phyloP scores from a whole-genome alignment of 1,284 basidiomycete genomes.

The Flammula alnicola region DNA sequence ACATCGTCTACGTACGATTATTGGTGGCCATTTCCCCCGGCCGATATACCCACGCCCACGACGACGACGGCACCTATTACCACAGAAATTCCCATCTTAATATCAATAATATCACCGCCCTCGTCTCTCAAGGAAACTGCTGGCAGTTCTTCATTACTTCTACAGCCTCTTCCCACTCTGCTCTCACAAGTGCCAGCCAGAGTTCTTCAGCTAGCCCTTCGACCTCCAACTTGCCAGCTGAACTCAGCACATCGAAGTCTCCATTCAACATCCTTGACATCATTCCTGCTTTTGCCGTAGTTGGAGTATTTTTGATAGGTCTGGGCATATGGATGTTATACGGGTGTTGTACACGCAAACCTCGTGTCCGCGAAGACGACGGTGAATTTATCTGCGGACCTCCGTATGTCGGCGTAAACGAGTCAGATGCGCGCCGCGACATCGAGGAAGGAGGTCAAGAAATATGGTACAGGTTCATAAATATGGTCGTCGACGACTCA shows the following conservation, averaged over 20 bases:
- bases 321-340: conserved; percentile 33
- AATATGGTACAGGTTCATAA: conserved; percentile 8
- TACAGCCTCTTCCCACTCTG: conserved; percentile 7
- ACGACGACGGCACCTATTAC: conserved; percentile 10
- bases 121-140: not conserved
- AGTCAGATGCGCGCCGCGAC: conserved; percentile 5
- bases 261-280: conserved; percentile 33
- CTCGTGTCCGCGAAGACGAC: conserved; percentile 12
- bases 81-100: conserved; percentile 8
- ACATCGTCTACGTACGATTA: conserved; percentile 22
- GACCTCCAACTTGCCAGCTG: conserved; percentile 9
- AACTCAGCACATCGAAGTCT: not conserved
- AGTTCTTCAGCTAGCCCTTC: conserved; percentile 5
- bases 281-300: conserved; percentile 34
- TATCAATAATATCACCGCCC: conserved; percentile 5
- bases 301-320: conserved; percentile 33
- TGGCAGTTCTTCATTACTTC: conserved; percentile 7
- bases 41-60: conserved; percentile 18
- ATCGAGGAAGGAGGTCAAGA: conserved; percentile 11
- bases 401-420: conserved; percentile 20
- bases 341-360: conserved; percentile 30
- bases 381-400: conserved; percentile 26
- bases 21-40: conserved; percentile 35
- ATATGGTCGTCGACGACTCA: not conserved
- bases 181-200: conserved; percentile 10